Base-by-base conservation (phyloP, 208 protist species). In the Trypanosoma melophagium region DNA sequence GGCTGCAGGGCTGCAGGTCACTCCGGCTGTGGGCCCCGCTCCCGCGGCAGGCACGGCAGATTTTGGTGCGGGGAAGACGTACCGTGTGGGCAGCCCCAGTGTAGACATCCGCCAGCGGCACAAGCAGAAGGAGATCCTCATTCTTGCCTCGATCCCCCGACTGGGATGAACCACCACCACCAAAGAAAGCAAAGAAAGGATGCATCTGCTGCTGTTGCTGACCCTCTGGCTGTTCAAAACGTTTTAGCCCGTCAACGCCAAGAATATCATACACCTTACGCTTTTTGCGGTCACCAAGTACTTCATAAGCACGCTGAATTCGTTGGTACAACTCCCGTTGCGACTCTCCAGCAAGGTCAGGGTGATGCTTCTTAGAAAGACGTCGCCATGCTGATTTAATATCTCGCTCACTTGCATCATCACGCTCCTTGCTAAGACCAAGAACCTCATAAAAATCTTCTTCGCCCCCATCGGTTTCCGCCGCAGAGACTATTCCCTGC, bases 31-130 rank as follows among this genome's bases (percentile, higher is more conserved):
- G 47, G 24, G 83, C 79, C 21, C 83, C 83, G 40, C 71, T 79
- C 28, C 83, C 83, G 40, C 77, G 76, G 42, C 83, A 88, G 14
- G 42, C 53, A 35, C 80, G 76, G 71, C 83, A 86, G 61, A 97
- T 69, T 76, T 97, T 94, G n/a, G 77, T 84, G 12, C 94, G 71
- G n/a, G 74, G 47, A 52, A 98, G 70, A 52, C 80, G 76, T 10
- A 97, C 68, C 31, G 93, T 94, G 53, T 85, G 77, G 7, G 90
- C 87, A 3, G 87, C 62, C 56, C 96, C 95, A 17, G 85, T 95
- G 81, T 98, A 98, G 22, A 98, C 49, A 70, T 98, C 93, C 63
- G 97, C 95, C 10, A 98, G 80, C 7, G 77, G 80, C 31, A 97
- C 90, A 7, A 84, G 47, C 19, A 98, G 50, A 9, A 80, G 59